Base-by-base conservation (phyloP, 352 stramenopile species). In the Lagenidium giganteum region DNA sequence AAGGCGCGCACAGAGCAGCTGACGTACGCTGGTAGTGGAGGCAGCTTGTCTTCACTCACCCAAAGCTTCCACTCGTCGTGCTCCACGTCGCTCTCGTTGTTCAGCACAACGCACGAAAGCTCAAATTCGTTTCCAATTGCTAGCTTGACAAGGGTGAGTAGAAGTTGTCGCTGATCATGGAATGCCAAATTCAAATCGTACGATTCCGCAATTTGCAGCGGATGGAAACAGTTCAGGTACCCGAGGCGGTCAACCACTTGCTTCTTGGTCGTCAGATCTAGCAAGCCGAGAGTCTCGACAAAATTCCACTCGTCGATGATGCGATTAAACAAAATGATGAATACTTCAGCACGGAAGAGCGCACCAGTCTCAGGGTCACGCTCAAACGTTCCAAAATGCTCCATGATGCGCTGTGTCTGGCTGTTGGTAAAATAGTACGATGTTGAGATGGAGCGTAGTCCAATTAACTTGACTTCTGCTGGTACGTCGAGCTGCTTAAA, bases 381-480 rank as follows among this genome's bases (percentile, higher is more conserved):
- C 49, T 87, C 77, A 33, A 86, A 89, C 13, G 73, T 83, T 20
- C 71, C 73, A 39, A 87, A 89, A 38, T 87, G 67, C 42, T 89
- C 77, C 77, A 89, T 89, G 30, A 89, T 47, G 8, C 77, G 71
- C 57, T 89, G 77, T 18, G 56, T 36, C 25, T 89, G 77, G 38
- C 64, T 76, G 41, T 69, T 77, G 11, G 76, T 79, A 30, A 87
- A 89, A 39, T 77, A 89, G 41, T 86, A 89, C 18, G 64, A 42
- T 23, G 66, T 82, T 9, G 77, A 89, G 26, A 89, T 80, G 2
- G 67, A 78, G 8, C 77, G 77, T 21, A 89, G 41, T 0, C 77
- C 77, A 13, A 89, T 54, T 27, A 89, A 45, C 29, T 89, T 87
- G 47, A 80, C 70, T 48, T 87, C 74, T 5, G 67, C 58, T 2